Evolutionary conservation across 495 filamentous ascomycete genomes (phyloP), one percentile per base, ranked within the genome.

Genomic region (Aspergillus cavernicola): DNA sequence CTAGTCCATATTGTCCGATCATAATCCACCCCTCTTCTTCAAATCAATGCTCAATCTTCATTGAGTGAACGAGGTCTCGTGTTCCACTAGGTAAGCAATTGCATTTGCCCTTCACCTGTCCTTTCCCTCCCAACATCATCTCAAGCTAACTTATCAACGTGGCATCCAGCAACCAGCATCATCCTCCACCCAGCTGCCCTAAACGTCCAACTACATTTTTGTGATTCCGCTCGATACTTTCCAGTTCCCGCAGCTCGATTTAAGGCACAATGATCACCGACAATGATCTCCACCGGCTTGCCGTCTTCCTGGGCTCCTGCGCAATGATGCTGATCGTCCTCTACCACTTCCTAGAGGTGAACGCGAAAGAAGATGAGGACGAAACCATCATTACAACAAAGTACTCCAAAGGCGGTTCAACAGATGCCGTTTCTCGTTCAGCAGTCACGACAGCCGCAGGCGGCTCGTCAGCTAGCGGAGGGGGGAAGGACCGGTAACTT

Each of bases 311-410:
- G 51, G 93, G 95, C 72, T 90, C 84, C 36, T 79, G 85, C 28
- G 83, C 93, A 60, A 93, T 97, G 91, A 81, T 96, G 48, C 82
- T 99, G 57, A 96, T 96, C 41, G 84, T 97, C 38, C 72, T 96
- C 16, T 97, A 97, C 79, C 90, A 96, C 74, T 97, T 95, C 78
- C 85, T 99, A 61, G 92, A 97, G 64, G 83, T 97, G 77, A 98
- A 98, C 68, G 83, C 91, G 29, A 72, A 77, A 54, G 82, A 89
- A 39, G 78, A 80, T 22, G 61, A 88, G 47, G 78, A 79, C n/a
- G 59, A 61, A 15, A 31, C 56, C 3, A 36, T 58, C 15, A 23
- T 58, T 20, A 36, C 59, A 12, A 36, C 72, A 29, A 66, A 66
- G 42, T 61, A 57, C 61, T 55, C 63, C 62, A 61, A 52, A 45